A percentile compares a stretch with the other conserved stretches of the same genome.
These are phyloP conservation scores for Thermothelomyces thermophilus DNA, from an alignment of 2,329 filamentous ascomycete species.

Conservation along the genomic window DNA sequence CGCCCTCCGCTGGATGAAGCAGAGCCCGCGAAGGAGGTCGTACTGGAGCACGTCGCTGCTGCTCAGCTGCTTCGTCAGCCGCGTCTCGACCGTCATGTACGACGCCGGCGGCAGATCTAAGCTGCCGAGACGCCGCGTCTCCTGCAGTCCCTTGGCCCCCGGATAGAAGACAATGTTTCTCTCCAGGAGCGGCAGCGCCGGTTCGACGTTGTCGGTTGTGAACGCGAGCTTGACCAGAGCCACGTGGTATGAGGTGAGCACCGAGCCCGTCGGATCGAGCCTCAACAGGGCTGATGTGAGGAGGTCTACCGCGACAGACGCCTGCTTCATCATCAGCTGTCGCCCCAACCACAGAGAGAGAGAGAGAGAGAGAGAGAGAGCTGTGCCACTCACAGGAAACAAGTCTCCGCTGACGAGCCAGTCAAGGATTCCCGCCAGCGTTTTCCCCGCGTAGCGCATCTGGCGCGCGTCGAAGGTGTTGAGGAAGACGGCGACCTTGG, in stretches of 20 bases:
- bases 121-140: constrained; percentile 41
- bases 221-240: constrained; percentile 53
- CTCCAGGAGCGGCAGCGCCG: constrained; percentile 55
- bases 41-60: constrained; percentile 57
- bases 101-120: constrained; percentile 38
- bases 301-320: constrained; percentile 39
- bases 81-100: constrained; percentile 55
- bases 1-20: constrained; percentile 53
- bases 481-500: constrained; percentile 41
- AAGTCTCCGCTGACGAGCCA: constrained; percentile 34
- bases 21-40: constrained; percentile 57
- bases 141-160: constrained; percentile 33
- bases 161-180: constrained; percentile 62
- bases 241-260: constrained; percentile 60
- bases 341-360: background rate
- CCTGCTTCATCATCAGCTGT: constrained; percentile 30
- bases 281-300: constrained; percentile 51
- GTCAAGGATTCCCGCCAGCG: constrained; percentile 40
- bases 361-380: too few species aligned
- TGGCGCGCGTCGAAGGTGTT: constrained; percentile 44
- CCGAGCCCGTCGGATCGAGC: constrained; percentile 59
- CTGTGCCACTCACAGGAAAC: constrained; percentile 37
- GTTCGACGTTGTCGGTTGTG: constrained; percentile 44
- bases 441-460: constrained; percentile 43
- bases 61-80: constrained; percentile 50